Conservation (phyloP, 2,329 filamentous ascomycete genomes). For the Rhytidhysteron rufulum region DNA sequence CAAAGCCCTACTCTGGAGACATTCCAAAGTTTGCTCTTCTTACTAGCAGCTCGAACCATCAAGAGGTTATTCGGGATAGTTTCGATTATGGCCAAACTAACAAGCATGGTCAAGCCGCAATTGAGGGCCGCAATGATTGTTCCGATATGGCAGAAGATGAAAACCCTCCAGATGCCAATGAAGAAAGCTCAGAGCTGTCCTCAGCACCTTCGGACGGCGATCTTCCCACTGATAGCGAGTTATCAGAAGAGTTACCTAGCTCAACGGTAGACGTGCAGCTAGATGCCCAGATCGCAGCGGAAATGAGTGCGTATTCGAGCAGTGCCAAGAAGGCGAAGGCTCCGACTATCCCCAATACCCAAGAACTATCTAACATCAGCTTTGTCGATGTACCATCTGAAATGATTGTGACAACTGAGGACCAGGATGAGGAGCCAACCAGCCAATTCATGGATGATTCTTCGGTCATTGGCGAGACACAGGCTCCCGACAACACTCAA, state of each 20-base stretch:
- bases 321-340: slow-evolving; percentile 6
- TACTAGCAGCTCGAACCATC: slow-evolving; percentile 5
- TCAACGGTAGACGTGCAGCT: slow-evolving; percentile 30
- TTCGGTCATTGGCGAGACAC: slow-evolving; percentile 14
- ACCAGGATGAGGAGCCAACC: not conserved
- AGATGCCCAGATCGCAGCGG: slow-evolving; percentile 32
- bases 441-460: not conserved
- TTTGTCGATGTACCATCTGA: slow-evolving; percentile 21
- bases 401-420: not conserved
- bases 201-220: not conserved
- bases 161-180: not conserved
- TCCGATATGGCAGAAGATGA: not conserved
- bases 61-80: slow-evolving; percentile 12
- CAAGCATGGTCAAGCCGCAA: not conserved
- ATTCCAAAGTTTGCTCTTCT: slow-evolving; percentile 3
- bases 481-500: slow-evolving; percentile 6
- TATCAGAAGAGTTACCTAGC: slow-evolving; percentile 23
- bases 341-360: slow-evolving; percentile 5
- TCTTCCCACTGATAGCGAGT: slow-evolving; percentile 5
- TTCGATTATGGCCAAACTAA: slow-evolving; percentile 15
- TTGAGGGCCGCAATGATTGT: slow-evolving; percentile 8
- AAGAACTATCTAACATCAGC: slow-evolving; percentile 16
- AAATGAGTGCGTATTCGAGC: slow-evolving; percentile 21
- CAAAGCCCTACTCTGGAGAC: slow-evolving; percentile 14
- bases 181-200: not conserved